Base-by-base conservation (phyloP, 495 filamentous ascomycete genomes). In the Stereocaulon alpinum region DNA sequence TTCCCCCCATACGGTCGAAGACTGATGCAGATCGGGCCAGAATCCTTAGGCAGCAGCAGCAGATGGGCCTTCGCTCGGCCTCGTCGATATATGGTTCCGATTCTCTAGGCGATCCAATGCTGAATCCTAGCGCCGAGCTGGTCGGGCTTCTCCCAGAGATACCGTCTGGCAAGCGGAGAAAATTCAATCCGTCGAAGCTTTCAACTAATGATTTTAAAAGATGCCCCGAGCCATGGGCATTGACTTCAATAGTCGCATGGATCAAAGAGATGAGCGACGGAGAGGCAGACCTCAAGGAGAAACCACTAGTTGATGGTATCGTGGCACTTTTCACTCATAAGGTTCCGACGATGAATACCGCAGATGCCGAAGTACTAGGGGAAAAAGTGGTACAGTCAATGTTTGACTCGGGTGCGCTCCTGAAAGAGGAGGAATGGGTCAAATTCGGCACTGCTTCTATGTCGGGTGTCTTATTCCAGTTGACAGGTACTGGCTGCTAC, bases 261-360 rank as follows among this genome's bases (percentile, higher is more conserved):
- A 76, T 96, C 59, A 85, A 85, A 59, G 84, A 88, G 55, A 84
- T 97, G 80, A 86, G 88, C 32, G 91, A 95, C 62, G 91, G 91
- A 18, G 83, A 85, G 57, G 77, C 74, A 44, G 90, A 99, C 72
- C 78, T 99, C 24, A 88, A 86, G 65, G 80, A 87, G 66, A 84
- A 87, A 58, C 83, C 86, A 6, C 80, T 97, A 48, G 84, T 86
- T 37, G 91, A 96, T 55, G 91, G 87, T 2, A 81, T 97, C 44
- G 85, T 96, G 24, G 88, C 84, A 10, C 75, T 99, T 22, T 97
- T 99, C 69, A 95, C 91, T 17, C 83, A 91, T 72, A 96, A 95
- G 71, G 91, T 99, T 2, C 91, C 94, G 1, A 99, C 92, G 0
- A 97, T 99, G 93, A 97, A 99, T 66, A 91, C 90, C 48, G 91